Evolutionary conservation across 306 rosid genomes (phyloP), one percentile per base, ranked within the genome.

Genomic region (Cyclanthera cordifolia): DNA sequence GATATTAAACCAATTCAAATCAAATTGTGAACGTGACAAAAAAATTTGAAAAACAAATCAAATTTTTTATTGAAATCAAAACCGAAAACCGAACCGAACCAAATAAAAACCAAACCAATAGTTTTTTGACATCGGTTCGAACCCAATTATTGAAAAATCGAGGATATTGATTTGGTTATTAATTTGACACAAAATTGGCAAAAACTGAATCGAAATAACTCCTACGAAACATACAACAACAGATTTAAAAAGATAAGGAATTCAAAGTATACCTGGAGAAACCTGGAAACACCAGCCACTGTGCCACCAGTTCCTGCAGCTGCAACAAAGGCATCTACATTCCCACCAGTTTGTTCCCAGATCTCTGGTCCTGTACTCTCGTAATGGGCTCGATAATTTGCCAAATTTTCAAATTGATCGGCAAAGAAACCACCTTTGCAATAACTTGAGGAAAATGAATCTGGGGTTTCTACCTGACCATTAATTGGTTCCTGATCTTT

Each of bases 261-360:
- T 74, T 41, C 20, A 28, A 17, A 6, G 69, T 63, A 70, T 34
- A 93, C 98, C 88, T 87, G 72, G 28, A 80, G 80, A 71, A 75
- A 78, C 57, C 50, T 80, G 70, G 95, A 86, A 76, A 86, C 91
- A 56, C 99, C 96, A 19, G 96, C 96, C 74, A 90, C 75, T 16
- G 99, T 93, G 46, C 95, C 96, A 69, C 99, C 99, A 0, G 96
- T 93, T 67, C 99, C 95, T 20, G 96, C 91, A 43, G 91, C 99
- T 7, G 88, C 96, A 71, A 93, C 84, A 71, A 90, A 90, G 25
- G 90, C 96, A 80, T 93, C 90, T 51, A 93, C 64, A 17, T 75
- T 66, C 43, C 91, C 94, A 34, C 79, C 73, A 0, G 90, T 83
- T 78, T 93, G 96, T 57, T 89, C 85, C 96, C 95, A 93, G 68